These are phyloP conservation scores for Aspergillus puulaauensis DNA, from an alignment of 2,329 filamentous ascomycete species.

Conservation along the genomic window DNA sequence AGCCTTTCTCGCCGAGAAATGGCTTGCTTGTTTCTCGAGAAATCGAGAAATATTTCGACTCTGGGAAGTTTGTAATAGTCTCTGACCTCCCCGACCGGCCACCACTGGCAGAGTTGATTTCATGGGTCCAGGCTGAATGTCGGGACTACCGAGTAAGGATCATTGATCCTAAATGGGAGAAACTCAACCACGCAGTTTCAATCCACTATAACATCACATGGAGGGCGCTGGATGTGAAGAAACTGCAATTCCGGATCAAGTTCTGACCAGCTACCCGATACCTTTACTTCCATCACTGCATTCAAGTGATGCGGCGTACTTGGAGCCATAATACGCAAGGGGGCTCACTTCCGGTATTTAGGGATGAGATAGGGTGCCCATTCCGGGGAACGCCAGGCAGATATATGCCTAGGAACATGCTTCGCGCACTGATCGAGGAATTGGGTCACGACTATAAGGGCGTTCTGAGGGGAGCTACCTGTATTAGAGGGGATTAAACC, in stretches of 20 bases:
- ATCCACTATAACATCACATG: neutral
- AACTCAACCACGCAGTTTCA: neutral
- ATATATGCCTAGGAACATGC: conserved; percentile 15
- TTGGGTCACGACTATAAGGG: conserved; percentile 5
- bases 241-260: neutral
- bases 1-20: conserved; percentile 15
- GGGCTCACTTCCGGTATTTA: neutral
- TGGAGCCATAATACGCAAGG: conserved; percentile 2
- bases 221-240: neutral
- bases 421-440: conserved; percentile 10
- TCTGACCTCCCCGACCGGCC: conserved; percentile 8
- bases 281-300: conserved; percentile 22
- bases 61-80: conserved; percentile 14
- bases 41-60: conserved; percentile 11
- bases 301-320: conserved; percentile 14
- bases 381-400: conserved; percentile 18
- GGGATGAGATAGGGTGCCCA: neutral
- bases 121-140: neutral
- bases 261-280: conserved; percentile 17
- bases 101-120: neutral
- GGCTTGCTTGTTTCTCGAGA: conserved; percentile 5
- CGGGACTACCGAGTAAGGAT: neutral
- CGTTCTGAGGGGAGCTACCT: neutral
- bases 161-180: neutral
- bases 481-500: neutral